These are phyloP conservation scores for Heritiera fomes DNA, from an alignment of 345 rosid genomes.

Conservation along the genomic window DNA sequence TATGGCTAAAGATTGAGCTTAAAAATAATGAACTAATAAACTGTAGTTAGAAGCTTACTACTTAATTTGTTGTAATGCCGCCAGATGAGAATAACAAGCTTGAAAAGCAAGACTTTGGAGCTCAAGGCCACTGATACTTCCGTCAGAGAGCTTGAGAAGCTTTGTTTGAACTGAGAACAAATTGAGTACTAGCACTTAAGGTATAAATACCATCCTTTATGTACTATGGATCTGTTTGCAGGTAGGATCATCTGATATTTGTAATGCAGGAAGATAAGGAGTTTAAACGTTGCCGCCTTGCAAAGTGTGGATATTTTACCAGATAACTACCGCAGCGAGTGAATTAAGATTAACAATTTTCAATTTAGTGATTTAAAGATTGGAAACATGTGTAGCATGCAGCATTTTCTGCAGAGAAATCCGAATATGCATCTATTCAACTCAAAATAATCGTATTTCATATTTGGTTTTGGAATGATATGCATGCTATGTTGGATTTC, in stretches of 20 bases:
- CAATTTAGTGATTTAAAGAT: not conserved
- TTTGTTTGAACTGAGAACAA: not conserved
- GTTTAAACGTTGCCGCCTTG: not conserved
- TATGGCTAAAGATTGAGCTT: not conserved
- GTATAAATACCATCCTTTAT: not conserved
- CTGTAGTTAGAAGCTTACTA: not conserved
- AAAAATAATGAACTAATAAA: not conserved
- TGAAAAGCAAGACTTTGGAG: constrained; percentile 1
- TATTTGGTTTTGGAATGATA: not conserved
- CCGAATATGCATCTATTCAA: not conserved
- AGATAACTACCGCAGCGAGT: not conserved
- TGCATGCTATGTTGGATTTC: not conserved
- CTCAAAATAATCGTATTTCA: not conserved
- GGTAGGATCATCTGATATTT: not conserved
- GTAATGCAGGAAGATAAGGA: constrained; percentile 6
- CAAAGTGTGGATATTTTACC: not conserved
- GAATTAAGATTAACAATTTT: not conserved
- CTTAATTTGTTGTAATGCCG: not conserved
- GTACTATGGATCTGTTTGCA: not conserved
- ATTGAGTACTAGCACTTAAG: not conserved
- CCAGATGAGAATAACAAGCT: not conserved
- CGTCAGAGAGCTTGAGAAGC: constrained; percentile 2
- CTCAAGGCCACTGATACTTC: not conserved
- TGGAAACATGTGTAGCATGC: not conserved
- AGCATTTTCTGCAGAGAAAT: not conserved